A percentile compares a stretch with the other conserved stretches of the same genome.
Conservation (phyloP, 495 filamentous ascomycete species). For the Platismatia glauca region DNA sequence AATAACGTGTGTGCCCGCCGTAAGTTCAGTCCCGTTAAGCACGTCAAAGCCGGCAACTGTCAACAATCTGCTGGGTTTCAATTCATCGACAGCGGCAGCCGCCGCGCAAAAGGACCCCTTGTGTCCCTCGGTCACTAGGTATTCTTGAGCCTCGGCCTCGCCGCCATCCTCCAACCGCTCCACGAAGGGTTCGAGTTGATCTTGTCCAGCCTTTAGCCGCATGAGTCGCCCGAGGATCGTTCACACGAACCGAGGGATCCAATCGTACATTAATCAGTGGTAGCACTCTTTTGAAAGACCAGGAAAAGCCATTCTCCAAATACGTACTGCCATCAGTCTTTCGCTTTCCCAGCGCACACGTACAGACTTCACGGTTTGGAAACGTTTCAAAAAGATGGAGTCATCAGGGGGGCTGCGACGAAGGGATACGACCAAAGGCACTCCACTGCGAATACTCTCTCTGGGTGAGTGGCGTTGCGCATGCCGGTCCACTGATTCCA, state of each 20-base stretch:
- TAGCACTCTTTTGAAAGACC: too few relatives aligned
- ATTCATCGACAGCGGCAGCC: neutral
- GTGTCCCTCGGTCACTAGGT: too few relatives aligned
- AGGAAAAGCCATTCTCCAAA: neutral
- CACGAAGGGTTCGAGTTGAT: neutral
- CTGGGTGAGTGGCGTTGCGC: conserved; percentile 54
- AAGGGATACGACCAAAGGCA: conserved; percentile 91
- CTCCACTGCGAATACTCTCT: conserved; percentile 82
- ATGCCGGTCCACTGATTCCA: neutral
- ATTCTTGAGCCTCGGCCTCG: conserved; percentile 7
- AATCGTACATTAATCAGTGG: neutral
- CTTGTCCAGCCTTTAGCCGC: neutral
- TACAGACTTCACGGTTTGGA: neutral
- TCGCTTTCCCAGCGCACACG: neutral
- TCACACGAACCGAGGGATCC: neutral
- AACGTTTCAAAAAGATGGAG: conserved; percentile 10
- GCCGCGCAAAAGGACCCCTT: neutral
- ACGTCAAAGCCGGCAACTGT: neutral
- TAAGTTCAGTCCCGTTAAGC: too few relatives aligned
- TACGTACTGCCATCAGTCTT: neutral
- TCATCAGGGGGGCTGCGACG: conserved; percentile 42
- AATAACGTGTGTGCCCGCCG: too few relatives aligned
- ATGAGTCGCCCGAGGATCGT: neutral
- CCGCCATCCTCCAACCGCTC: conserved; percentile 1
- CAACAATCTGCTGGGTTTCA: neutral